These are phyloP conservation scores for Plasmodium ovale DNA, from an alignment of 169 alveolate species.

Conservation along the genomic window DNA sequence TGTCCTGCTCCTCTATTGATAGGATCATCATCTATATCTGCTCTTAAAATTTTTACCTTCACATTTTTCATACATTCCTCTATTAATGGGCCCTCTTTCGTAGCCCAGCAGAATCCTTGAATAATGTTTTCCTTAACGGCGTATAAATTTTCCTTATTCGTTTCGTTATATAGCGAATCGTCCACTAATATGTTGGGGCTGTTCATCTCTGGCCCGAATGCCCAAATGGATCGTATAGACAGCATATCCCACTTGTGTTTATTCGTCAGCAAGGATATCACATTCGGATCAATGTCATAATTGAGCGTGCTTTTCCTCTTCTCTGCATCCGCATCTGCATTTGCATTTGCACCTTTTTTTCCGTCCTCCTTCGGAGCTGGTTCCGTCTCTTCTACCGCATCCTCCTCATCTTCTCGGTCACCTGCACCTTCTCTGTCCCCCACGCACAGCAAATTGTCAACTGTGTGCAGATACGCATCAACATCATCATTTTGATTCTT, in stretches of 20 bases:
- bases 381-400: conserved; percentile 90
- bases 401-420: not conserved
- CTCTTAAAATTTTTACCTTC: conserved; percentile 92
- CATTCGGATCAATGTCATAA: conserved; percentile 60
- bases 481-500: conserved; percentile 17
- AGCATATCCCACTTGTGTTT: conserved; percentile 96
- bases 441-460: conserved; percentile 13
- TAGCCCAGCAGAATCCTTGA: conserved; percentile 99
- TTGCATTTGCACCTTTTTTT: not conserved
- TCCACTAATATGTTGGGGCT: conserved; percentile 96
- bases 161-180: conserved; percentile 96
- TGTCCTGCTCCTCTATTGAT: conserved; percentile 97
- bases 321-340: conserved; percentile 38
- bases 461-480: conserved; percentile 30
- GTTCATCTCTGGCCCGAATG: conserved; percentile 96
- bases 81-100: conserved; percentile 99
- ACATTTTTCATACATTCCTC: conserved; percentile 96
- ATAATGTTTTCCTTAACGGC: conserved; percentile 89
- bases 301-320: conserved; percentile 72
- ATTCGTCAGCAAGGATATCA: conserved; percentile 85
- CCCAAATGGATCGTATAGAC: conserved; percentile 97
- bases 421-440: not conserved
- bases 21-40: conserved; percentile 92
- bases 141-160: conserved; percentile 86
- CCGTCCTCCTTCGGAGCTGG: conserved; percentile 86